Conservation (phyloP, 2,329 filamentous ascomycete species). For the Aspergillus latus region DNA sequence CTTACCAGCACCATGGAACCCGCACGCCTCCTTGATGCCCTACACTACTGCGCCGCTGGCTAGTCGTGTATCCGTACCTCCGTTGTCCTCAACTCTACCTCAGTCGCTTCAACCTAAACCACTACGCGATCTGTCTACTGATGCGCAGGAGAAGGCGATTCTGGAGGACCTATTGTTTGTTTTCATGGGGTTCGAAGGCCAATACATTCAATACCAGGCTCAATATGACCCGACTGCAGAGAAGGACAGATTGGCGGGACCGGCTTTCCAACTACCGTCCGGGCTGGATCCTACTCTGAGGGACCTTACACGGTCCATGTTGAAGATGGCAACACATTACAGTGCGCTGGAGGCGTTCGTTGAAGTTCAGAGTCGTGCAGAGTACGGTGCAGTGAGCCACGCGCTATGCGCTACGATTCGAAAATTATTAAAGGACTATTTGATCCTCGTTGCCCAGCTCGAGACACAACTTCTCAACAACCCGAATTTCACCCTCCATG, state of each 20-base stretch:
- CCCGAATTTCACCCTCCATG: constrained; percentile 84
- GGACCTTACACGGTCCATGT: constrained; percentile 82
- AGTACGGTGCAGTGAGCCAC: constrained; percentile 94
- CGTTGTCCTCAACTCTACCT: constrained; percentile 66
- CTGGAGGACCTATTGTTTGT: constrained; percentile 90
- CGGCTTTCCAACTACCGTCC: constrained; percentile 72
- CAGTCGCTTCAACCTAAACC: constrained; percentile 65
- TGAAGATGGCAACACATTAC: constrained; percentile 93
- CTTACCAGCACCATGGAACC: constrained; percentile 64
- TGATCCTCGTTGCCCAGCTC: constrained; percentile 87
- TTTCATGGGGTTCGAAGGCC: constrained; percentile 98
- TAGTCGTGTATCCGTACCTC: constrained; percentile 62
- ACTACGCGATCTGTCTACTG: constrained; percentile 69
- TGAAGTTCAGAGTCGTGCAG: constrained; percentile 87
- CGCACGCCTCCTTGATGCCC: constrained; percentile 72
- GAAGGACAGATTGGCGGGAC: constrained; percentile 81
- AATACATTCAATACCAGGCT: constrained; percentile 85
- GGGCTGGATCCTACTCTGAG: constrained; percentile 89
- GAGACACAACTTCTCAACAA: constrained; percentile 92
- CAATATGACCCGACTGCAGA: constrained; percentile 81
- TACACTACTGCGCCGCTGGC: constrained; percentile 72
- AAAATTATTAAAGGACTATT: constrained; percentile 87
- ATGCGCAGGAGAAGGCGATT: constrained; percentile 81
- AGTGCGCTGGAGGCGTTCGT: constrained; percentile 88
- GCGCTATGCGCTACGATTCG: constrained; percentile 93